phyloP scores from a whole-genome alignment of 2,329 filamentous ascomycete genomes.

The Penicillium sp. region DNA sequence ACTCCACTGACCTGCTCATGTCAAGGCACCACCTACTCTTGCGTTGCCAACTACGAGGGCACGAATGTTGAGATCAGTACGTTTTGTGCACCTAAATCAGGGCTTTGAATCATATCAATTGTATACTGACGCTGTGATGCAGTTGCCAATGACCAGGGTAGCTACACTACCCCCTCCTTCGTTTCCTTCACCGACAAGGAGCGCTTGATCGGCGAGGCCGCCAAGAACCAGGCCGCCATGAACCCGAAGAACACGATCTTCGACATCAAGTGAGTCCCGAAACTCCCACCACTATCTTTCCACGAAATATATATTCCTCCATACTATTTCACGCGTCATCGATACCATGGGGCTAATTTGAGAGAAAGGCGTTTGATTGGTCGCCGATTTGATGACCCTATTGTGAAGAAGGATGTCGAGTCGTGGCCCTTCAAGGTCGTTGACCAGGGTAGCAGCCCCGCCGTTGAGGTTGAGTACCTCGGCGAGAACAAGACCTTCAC shows the following conservation, averaged over 20 bases:
- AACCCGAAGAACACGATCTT: conserved; percentile 98
- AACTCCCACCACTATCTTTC: neutral
- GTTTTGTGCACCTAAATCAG: conserved; percentile 34
- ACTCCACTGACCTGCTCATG: conserved; percentile 19
- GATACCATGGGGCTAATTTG: too few species aligned
- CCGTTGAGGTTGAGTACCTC: conserved; percentile 94
- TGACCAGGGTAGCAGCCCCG: conserved; percentile 81
- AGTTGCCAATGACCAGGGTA: conserved; percentile 99
- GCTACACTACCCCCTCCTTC: conserved; percentile 97
- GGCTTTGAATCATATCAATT: neutral
- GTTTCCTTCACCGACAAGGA: conserved; percentile 99
- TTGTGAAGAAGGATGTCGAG: conserved; percentile 98
- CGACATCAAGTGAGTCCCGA: conserved; percentile 82
- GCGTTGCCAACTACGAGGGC: conserved; percentile 98
- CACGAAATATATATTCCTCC: conserved; percentile 2
- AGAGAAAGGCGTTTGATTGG: conserved; percentile 84
- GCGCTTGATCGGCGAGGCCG: conserved; percentile 97
- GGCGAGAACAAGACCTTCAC: conserved; percentile 94
- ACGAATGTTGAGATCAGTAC: conserved; percentile 98
- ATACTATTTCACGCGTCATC: too few species aligned
- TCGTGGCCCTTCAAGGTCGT: conserved; percentile 99
- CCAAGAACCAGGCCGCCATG: conserved; percentile 99
- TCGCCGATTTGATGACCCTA: conserved; percentile 89
- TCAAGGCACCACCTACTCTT: conserved; percentile 97
- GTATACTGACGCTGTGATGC: conserved; percentile 17